Evolutionary conservation across 495 filamentous ascomycete genomes (phyloP).

Genomic region (Amniculicola lignicola): DNA sequence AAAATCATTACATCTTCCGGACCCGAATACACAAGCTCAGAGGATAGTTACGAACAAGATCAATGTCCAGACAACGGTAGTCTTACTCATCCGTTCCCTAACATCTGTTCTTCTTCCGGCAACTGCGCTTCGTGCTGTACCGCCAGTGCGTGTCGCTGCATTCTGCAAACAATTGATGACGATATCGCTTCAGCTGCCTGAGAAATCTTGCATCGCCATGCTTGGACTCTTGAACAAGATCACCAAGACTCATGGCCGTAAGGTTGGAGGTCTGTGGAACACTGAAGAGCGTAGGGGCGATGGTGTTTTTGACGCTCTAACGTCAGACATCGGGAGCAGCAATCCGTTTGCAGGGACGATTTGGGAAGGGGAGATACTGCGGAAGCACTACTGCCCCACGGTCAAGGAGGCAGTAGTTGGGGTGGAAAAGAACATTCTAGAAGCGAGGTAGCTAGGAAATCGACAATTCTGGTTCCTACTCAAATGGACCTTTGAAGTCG

Average conservation of each 20-base stretch:
- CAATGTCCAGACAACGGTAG: slow-evolving; percentile 88
- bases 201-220: slow-evolving; percentile 77
- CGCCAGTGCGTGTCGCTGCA: slow-evolving; percentile 74
- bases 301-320: slow-evolving; percentile 59
- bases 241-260: slow-evolving; percentile 64
- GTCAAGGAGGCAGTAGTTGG: slow-evolving; percentile 69
- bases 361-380: slow-evolving; percentile 89
- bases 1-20: slow-evolving; percentile 74
- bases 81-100: slow-evolving; percentile 82
- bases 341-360: slow-evolving; percentile 87
- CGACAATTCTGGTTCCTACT: too few relatives aligned
- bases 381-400: slow-evolving; percentile 80
- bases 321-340: slow-evolving; percentile 66
- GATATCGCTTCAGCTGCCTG: slow-evolving; percentile 76
- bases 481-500: too few relatives aligned
- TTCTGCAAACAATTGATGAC: slow-evolving; percentile 92
- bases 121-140: slow-evolving; percentile 55
- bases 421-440: slow-evolving; percentile 30
- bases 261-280: slow-evolving; percentile 71
- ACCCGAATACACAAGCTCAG: slow-evolving; percentile 56
- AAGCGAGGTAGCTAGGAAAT: slow-evolving; percentile 13
- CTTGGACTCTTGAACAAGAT: slow-evolving; percentile 72
- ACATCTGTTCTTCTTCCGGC: slow-evolving; percentile 71
- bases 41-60: slow-evolving; percentile 57
- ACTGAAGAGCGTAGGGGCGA: slow-evolving; percentile 89